Percentiles rank a stretch among this genome's conserved stretches.
Evolutionary conservation across 805 yeast genomes (phyloP).

Genomic region (Candida boidinii): DNA sequence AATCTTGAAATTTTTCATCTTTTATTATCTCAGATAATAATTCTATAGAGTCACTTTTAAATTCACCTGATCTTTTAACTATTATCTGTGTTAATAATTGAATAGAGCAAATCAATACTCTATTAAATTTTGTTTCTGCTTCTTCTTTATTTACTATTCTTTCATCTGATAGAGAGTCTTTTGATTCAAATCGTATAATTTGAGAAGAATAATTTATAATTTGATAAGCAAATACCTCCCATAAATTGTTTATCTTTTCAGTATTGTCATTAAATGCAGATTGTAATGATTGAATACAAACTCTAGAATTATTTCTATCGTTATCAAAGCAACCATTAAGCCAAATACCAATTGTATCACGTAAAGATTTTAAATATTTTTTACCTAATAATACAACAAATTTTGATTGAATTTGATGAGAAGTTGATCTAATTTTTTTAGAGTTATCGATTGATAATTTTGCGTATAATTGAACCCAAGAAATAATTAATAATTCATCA

Average conservation of each 20-base stretch:
- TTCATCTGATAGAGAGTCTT: constrained; percentile 64
- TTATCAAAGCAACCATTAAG: constrained; percentile 62
- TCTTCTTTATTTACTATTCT: constrained; percentile 62
- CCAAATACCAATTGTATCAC: constrained; percentile 67
- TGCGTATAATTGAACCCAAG: constrained; percentile 79
- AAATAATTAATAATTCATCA: constrained; percentile 48
- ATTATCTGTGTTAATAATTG: constrained; percentile 30
- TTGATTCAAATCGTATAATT: constrained; percentile 46
- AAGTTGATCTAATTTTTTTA: constrained; percentile 46
- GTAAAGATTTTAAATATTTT: constrained; percentile 53
- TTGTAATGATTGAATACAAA: constrained; percentile 38
- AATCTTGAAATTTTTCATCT: constrained; percentile 37
- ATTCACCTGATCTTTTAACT: constrained; percentile 2
- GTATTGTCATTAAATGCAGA: constrained; percentile 49
- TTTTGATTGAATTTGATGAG: constrained; percentile 60
- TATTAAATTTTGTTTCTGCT: constrained; percentile 49
- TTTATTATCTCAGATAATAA: constrained; percentile 27
- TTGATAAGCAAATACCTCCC: constrained; percentile 50
- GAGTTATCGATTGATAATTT: constrained; percentile 69
- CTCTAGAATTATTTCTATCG: constrained; percentile 50
- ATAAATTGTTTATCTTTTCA: constrained; percentile 45
- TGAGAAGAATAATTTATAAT: constrained; percentile 48
- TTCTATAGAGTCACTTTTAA: constrained; percentile 13
- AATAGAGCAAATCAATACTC: constrained; percentile 46
- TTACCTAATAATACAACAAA: constrained; percentile 46